Base-by-base conservation (phyloP, 1,139 yeast species). In the Blastobotrys persicus region DNA sequence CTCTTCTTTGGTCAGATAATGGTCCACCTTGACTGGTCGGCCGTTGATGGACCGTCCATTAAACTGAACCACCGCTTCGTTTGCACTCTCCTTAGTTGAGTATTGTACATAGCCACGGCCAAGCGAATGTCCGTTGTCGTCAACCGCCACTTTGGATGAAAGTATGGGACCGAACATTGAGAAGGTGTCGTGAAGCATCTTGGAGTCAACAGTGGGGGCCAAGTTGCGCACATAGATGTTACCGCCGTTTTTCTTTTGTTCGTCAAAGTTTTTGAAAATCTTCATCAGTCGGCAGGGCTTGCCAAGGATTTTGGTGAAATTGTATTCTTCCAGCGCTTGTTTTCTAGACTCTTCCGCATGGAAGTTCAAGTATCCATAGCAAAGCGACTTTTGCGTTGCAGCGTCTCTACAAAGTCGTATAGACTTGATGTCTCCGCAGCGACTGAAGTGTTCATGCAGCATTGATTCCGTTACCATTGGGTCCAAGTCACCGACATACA, bases 41-140 rank as follows among this genome's bases (percentile, higher is more conserved):
- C 88, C 95, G 69, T 86, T 85, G 75, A 88, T 79, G 65, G 83
- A 78, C 91, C 85, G 85, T 73, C 95, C 95, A 72, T 88, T 87
- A 65, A 87, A 88, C 67, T 83, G 84, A 70, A 83, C 88, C 65
- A 88, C 84, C 58, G 96, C 96, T 63, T 87, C 88, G 56, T 76
- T 74, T 54, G 97, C 97, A 61, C 91, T 85, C 68, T 84, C 89
- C 56, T 50, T 85, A 55, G 85, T 80, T 69, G 85, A 95, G 71
- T 84, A 88, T 69, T 87, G 95, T 57, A 88, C 96, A 68, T 85
- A 87, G 70, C 94, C 96, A 59, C 86, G 86, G 66, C 95, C 88
- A 70, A 83, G 84, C 60, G 92, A 83, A 66, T 74, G 75, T 58
- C 95, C 95, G 67, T 77, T 71, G 67, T 78, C 85, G 70, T 86